These are phyloP conservation scores for Apiospora hydei DNA, from an alignment of 2,329 filamentous ascomycete genomes.

Conservation along the genomic window DNA sequence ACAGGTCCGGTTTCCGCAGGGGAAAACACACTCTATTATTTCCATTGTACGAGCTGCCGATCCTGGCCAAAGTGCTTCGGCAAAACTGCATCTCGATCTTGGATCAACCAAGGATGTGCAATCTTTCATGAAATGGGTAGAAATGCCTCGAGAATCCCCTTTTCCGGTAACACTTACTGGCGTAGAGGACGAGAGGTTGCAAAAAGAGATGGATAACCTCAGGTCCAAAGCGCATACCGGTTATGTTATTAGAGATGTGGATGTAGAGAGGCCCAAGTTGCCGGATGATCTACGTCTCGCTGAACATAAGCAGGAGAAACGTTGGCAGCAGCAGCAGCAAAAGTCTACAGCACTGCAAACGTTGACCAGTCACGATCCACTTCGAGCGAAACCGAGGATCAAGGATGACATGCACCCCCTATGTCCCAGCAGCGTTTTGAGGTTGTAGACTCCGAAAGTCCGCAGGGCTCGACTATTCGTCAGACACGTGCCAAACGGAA, in stretches of 20 bases:
- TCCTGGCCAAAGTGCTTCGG: slow-evolving; percentile 23
- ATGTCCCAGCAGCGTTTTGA: slow-evolving; percentile 2
- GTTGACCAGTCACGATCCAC: not conserved
- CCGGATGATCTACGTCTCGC: slow-evolving; percentile 37
- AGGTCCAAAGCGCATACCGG: not conserved
- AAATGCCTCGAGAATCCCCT: slow-evolving; percentile 21
- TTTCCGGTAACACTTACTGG: not conserved
- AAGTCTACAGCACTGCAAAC: not conserved
- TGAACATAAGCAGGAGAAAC: slow-evolving; percentile 31
- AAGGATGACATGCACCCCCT: slow-evolving; percentile 28
- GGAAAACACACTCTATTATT: slow-evolving; percentile 28
- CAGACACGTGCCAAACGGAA: slow-evolving; percentile 26
- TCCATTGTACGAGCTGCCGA: slow-evolving; percentile 25
- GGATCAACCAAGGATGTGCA: slow-evolving; percentile 28
- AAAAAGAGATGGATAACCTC: not conserved
- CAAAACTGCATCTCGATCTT: slow-evolving; percentile 39
- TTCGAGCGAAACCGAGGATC: slow-evolving; percentile 27
- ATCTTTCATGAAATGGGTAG: slow-evolving; percentile 35
- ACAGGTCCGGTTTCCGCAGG: not conserved
- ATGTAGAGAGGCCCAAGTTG: not conserved
- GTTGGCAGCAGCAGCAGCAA: not conserved
- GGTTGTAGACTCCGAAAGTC: not conserved
- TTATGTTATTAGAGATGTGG: slow-evolving; percentile 7
- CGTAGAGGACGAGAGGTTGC: not conserved
- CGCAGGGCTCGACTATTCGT: not conserved